Base-by-base conservation (phyloP, 495 filamentous ascomycete species). In the Pseudotulostoma volvatum region DNA sequence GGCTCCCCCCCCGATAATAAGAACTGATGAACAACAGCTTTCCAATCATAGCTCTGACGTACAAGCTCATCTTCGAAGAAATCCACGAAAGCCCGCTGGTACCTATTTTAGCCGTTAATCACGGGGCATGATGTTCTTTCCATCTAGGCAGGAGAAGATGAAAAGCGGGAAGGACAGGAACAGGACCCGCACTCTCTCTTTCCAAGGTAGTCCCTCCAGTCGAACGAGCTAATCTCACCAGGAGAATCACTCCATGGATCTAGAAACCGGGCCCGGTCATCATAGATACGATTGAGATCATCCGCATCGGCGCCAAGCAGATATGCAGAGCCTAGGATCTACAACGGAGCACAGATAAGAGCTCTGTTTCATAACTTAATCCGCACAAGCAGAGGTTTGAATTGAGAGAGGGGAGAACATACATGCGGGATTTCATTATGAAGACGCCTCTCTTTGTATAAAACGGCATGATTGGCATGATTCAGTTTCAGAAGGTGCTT, bases 371-470 rank as follows among this genome's bases (percentile, higher is more conserved):
- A n/a, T n/a, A n/a, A n/a, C n/a, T n/a, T n/a, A n/a, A n/a, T n/a
- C n/a, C n/a, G n/a, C n/a, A n/a, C n/a, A n/a, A n/a, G n/a, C n/a
- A n/a, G n/a, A n/a, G n/a, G n/a, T n/a, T n/a, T n/a, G n/a, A n/a
- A n/a, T n/a, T n/a, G n/a, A 17, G n/a, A 34, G 21, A 25, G 13
- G 7, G 20, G 42, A 30, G 23, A 18, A 58, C 72, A 30, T 50
- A 87, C 76, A 64, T 96, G 88, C 19, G 83, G 73, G 36, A 76
- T 60, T 58, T 96, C 86, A 50, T 95, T 97, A 60, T 93, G 81
- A 54, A 79, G 93, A 43, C 71, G 61, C 8, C 83, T 66, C 35
- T 81, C 49, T 50, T 90, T 55, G 51, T 80, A 93, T 38, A 95
- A 52, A 37, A 96, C 77, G 18, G 83, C 70, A 58, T 93, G 67